A percentile compares a stretch with the other conserved stretches of the same genome.
Evolutionary conservation across 345 rosid genomes (phyloP).

Genomic region (Eucalyptus pauciflora): DNA sequence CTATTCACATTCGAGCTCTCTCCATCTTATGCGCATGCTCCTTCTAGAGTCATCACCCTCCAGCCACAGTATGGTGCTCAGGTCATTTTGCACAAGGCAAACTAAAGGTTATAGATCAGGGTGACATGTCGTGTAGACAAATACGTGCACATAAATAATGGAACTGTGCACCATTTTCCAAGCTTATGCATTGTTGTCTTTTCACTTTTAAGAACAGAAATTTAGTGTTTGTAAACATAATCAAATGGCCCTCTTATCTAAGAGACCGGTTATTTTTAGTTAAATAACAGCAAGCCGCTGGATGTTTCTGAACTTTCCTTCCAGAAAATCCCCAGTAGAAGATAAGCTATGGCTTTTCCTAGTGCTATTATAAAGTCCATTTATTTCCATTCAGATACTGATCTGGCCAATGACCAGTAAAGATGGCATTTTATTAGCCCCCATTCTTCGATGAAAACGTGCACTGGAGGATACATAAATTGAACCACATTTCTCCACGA

Average conservation of each 20-base stretch:
- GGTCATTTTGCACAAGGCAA: background rate
- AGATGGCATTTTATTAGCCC: too few relatives aligned
- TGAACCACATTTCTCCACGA: background rate
- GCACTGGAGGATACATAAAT: too few relatives aligned
- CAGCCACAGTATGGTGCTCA: background rate
- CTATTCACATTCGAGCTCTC: background rate
- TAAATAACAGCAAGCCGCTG: background rate
- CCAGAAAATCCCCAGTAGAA: background rate
- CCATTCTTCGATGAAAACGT: background rate
- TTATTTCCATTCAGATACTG: too few relatives aligned
- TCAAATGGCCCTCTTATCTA: background rate
- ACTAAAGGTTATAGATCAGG: background rate
- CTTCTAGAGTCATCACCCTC: background rate
- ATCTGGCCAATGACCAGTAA: too few relatives aligned
- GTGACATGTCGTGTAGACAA: background rate
- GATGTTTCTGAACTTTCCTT: background rate
- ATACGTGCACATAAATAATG: background rate
- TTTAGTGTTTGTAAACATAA: background rate
- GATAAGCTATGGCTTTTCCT: background rate
- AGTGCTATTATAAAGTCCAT: background rate
- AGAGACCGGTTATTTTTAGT: background rate
- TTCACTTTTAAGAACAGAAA: background rate
- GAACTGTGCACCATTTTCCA: background rate
- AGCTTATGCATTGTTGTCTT: background rate
- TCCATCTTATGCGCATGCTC: background rate